Evolutionary conservation across 2,329 filamentous ascomycete species (phyloP).

Genomic region (Endocalyx cinctus): DNA sequence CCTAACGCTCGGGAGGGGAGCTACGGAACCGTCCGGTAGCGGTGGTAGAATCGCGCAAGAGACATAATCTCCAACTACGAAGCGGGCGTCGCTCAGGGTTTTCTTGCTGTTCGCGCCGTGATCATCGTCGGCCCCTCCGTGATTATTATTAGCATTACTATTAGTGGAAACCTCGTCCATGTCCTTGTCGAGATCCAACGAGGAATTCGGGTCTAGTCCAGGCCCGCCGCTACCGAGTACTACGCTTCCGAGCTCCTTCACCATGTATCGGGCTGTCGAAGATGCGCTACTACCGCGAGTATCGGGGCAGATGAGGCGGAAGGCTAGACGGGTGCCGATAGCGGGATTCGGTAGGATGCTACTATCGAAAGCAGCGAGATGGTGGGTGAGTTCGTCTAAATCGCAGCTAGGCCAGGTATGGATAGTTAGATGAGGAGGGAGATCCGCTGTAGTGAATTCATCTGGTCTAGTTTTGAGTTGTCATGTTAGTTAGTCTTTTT

Average conservation of each 20-base stretch:
- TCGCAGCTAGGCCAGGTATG: slow-evolving; percentile 85
- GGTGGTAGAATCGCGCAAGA: slow-evolving; percentile 78
- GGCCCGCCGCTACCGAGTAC: slow-evolving; percentile 62
- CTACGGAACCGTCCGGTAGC: slow-evolving; percentile 67
- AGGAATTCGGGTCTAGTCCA: slow-evolving; percentile 31
- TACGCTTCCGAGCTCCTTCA: slow-evolving; percentile 78
- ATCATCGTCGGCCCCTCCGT: slow-evolving; percentile 42
- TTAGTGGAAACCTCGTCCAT: slow-evolving; percentile 31
- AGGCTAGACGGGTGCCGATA: slow-evolving; percentile 79
- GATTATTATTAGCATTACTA: slow-evolving; percentile 23
- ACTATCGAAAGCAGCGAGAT: slow-evolving; percentile 61
- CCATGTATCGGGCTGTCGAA: slow-evolving; percentile 59
- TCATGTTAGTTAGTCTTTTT: slow-evolving; percentile 11
- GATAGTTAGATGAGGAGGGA: slow-evolving; percentile 68
- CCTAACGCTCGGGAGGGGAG: slow-evolving; percentile 51
- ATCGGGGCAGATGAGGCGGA: slow-evolving; percentile 82
- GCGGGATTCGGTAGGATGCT: slow-evolving; percentile 64
- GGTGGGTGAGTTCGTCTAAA: slow-evolving; percentile 72
- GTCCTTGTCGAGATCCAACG: slow-evolving; percentile 31
- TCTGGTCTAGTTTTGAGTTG: slow-evolving; percentile 50
- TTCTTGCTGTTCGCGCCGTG: too few species aligned
- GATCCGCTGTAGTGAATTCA: slow-evolving; percentile 58
- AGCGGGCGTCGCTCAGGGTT: slow-evolving; percentile 71
- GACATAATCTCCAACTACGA: slow-evolving; percentile 86
- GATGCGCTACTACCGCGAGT: slow-evolving; percentile 32